Conservation (phyloP, 1,284 basidiomycete species). For the Cerioporus squamosus region DNA sequence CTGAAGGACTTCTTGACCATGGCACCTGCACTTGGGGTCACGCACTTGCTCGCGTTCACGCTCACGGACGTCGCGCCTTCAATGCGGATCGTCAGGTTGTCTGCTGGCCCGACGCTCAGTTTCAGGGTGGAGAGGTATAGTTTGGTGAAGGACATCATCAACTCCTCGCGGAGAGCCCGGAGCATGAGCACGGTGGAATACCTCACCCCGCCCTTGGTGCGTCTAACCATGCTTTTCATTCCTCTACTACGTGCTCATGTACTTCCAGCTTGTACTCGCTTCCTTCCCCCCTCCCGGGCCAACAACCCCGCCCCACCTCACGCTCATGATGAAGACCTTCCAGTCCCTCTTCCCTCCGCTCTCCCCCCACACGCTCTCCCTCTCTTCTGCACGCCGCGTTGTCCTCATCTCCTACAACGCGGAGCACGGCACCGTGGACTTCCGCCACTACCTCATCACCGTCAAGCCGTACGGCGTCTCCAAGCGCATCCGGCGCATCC, state of each 20-base stretch:
- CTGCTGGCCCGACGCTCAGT: constrained; percentile 92
- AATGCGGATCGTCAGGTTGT: constrained; percentile 87
- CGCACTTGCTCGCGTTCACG: constrained; percentile 93
- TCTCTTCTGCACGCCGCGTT: constrained; percentile 88
- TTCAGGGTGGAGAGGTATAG: constrained; percentile 95
- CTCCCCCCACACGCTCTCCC: constrained; percentile 76
- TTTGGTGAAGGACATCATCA: constrained; percentile 82
- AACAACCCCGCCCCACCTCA: constrained; percentile 69
- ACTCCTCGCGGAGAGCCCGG: constrained; percentile 67
- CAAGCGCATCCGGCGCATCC: constrained; percentile 86
- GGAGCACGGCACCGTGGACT: constrained; percentile 86
- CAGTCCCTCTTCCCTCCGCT: constrained; percentile 90
- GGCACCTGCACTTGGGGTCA: constrained; percentile 90
- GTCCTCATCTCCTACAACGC: constrained; percentile 94
- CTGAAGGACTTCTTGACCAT: constrained; percentile 95
- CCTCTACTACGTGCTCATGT: not conserved
- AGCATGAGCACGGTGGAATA: constrained; percentile 83
- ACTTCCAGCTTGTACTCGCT: constrained; percentile 72
- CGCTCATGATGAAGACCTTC: constrained; percentile 83
- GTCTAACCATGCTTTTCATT: constrained; percentile 31
- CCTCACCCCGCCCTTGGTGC: constrained; percentile 82
- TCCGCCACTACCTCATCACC: constrained; percentile 95
- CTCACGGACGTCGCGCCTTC: constrained; percentile 86
- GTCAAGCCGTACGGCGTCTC: constrained; percentile 96
- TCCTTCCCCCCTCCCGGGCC: constrained; percentile 77